These are phyloP conservation scores for Protomyces macrosporus DNA, from an alignment of 1,139 yeast genomes.

Conservation along the genomic window DNA sequence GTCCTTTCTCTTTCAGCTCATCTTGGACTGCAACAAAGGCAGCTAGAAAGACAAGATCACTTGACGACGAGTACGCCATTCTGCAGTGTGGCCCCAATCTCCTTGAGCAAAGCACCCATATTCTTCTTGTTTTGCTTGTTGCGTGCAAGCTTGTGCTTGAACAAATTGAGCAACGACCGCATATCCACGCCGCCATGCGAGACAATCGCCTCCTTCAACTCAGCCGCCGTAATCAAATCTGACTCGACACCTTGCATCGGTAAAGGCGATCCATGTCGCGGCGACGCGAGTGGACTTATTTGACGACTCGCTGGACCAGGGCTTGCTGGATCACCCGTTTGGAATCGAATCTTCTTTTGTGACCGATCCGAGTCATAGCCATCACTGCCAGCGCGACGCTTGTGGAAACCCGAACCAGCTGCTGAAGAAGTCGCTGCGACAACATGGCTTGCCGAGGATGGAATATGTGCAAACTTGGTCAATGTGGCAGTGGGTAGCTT, in stretches of 20 bases:
- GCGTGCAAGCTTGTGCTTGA: constrained; percentile 23
- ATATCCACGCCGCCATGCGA: constrained; percentile 8
- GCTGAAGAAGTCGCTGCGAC: too few species aligned
- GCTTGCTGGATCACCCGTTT: neutral
- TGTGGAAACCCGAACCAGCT: neutral
- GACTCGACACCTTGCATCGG: neutral
- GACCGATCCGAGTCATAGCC: constrained; percentile 22
- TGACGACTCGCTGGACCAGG: constrained; percentile 9
- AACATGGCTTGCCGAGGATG: neutral
- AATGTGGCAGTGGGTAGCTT: neutral
- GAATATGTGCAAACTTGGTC: constrained; percentile 5
- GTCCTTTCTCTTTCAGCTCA: too few species aligned
- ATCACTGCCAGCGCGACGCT: constrained; percentile 23
- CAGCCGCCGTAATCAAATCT: constrained; percentile 17
- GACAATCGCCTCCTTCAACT: constrained; percentile 9
- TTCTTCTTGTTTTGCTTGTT: constrained; percentile 10
- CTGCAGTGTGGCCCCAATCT: constrained; percentile 2
- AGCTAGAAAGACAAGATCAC: neutral
- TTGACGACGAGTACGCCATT: neutral
- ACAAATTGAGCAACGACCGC: constrained; percentile 5
- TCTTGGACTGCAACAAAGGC: too few species aligned
- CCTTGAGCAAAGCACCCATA: constrained; percentile 13
- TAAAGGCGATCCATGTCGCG: constrained; percentile 5
- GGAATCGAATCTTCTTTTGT: constrained; percentile 21
- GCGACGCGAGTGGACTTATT: constrained; percentile 10